Evolutionary conservation across 352 stramenopile genomes (phyloP), one percentile per base, ranked within the genome.

Genomic region (Globisporangium acanthophoron): DNA sequence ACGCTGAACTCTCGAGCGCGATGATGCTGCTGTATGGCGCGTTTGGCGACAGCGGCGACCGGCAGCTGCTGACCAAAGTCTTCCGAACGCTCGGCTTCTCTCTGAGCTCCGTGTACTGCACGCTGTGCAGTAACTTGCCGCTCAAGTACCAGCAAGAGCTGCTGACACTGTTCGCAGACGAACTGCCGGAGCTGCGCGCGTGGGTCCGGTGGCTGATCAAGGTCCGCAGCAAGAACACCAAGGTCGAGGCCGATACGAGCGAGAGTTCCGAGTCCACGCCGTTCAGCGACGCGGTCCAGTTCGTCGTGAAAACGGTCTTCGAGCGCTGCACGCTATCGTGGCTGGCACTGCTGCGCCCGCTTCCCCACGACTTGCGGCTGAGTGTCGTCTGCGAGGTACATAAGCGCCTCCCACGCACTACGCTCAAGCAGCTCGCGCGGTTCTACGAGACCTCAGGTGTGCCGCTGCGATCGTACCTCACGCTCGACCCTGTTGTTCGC

Each of bases 381-480:
- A 51, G 52, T 1, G 50, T 86, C 3, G 75, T 85, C 21, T 49
- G 69, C 18, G 58, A 40, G 13, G 48, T 53, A 29, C n/a, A 41
- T 57, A 2, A 51, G 74, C 5, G 33, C 15, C 53, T 79, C 12
- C 54, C 71, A 12, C 64, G 61, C 3, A 53, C 59, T 0, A 70
- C 74, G 7, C 53, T 87, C 35, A 82, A 78, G 51, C 78, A 85
- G 18, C 69, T 89, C 15, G 73, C 64, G 20, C 64, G 67, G 16
- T 89, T 89, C 51, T 75, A 78, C 62, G 73, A 86, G 47, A 78
- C 78, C 29, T 78, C 79, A 0, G 64, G 56, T 0, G 55, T 75
- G 4, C 50, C 71, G 7, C 61, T 77, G 2, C 50, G 48, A 15
- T 78, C 66, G 33, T 61, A 82, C 7, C 56, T 89, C 31, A 74